Base-by-base conservation (phyloP, 2,329 filamentous ascomycete genomes). In the Aspergillus viridinutans region DNA sequence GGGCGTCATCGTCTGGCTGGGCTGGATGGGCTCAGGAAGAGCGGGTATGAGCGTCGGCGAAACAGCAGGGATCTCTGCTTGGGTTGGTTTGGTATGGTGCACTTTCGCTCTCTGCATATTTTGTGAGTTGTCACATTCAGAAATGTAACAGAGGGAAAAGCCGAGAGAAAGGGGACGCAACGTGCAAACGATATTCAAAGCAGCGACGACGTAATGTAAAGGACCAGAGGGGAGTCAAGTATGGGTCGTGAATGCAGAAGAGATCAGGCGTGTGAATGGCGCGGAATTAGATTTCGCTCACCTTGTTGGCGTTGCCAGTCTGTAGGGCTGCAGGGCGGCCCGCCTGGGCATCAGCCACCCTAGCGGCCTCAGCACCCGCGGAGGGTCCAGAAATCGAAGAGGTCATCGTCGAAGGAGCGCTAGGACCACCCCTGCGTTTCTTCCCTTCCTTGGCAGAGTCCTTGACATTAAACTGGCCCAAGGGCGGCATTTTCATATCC, bases 391-490 rank as follows among this genome's bases (percentile, higher is more conserved):
- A 72, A 42, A 69, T 60, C 42, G 75, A 68, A 45, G 70, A 62
- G 45, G 70, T 69, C 53, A 74, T 61, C 35, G 67, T 62, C 29
- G 67, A 64, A 54, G 72, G 67, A 56, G 72, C 70, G 28, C 72
- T 71, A 54, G 83, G 81, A 49, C 80, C 80, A 42, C 87, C 86
- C 32, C 89, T 85, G 20, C 92, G 87, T 76, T 97, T 97, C 75
- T 97, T 97, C 74, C 81, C 90, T 61, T 96, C 92, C 70, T 97
- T 96, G 66, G 84, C 90, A 3, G 90, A 90, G 63, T 92, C 94
- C 21, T 86, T 85, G 20, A 86, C 86, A 35, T 94, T 91, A 71
- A 99, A 99, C 72, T 96, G 96, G 38, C 94, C 94, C 40, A 99
- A 86, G 2, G 93, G 93, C 42, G 94, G 94, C 83, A 97, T 87